Evolutionary conservation across 176 grass and related monocot species (phyloP), one percentile per base, ranked within the genome.

Genomic region (Poa annua): DNA sequence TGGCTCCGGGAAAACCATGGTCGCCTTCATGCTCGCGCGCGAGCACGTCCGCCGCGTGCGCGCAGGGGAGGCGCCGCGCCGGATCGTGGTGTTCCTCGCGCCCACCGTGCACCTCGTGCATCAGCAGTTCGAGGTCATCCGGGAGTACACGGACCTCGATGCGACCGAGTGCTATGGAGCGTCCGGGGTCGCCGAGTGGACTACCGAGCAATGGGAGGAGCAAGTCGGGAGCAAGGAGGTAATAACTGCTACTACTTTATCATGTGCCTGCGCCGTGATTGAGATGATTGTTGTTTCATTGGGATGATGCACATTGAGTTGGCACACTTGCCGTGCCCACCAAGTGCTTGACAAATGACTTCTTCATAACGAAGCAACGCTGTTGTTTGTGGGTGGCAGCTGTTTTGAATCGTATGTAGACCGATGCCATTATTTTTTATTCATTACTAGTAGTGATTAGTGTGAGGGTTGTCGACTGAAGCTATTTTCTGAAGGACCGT

Each of bases 51-150:
- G 75, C 57, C 61, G 80, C 49, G 60, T 71, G 70, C 86, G 75
- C 16, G 13, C 53, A 14, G 83, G 74, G 24, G 86, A 83, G 16
- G 45, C 66, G 63, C 81, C 75, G 36, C 80, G 80, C 61, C 80
- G 83, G 44, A 7, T 70, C 74, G 86, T 93, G 44, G 25, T 93
- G 39, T 93, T 88, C 77, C 88, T 93, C 68, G 86, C 88, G 54
- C 85, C 88, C 54, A 93, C 91, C 14, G 88, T 93, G 55, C 75
- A 88, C 76, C 86, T 93, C 49, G 88, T 90, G 69, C 60, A 86
- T 64, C 91, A 93, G 91, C 82, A 90, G 80, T 90, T 86, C 45
- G 79, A 88, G 80, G 88, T 88, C 53, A 83, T 83, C 66, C 60
- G 53, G 29, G 63, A 86, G 65, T 86, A 90, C 53, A 84, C 85